phyloP scores from a whole-genome alignment of 208 protist species.

The Crithidia fasciculata region DNA sequence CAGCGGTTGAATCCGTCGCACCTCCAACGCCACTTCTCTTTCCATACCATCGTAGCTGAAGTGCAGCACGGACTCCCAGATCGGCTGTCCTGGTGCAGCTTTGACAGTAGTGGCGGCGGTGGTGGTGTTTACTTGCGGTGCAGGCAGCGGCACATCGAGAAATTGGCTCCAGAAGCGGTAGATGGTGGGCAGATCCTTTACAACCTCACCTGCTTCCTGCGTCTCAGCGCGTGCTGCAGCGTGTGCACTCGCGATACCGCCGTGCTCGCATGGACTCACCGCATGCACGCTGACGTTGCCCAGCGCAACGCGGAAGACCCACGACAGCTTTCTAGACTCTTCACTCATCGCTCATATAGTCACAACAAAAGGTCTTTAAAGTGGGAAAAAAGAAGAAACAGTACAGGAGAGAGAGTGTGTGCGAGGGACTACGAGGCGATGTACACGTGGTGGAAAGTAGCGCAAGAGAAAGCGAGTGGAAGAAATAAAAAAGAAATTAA shows the following conservation, averaged over 20 bases:
- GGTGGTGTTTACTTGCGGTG: too few species aligned
- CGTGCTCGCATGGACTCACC: too few species aligned
- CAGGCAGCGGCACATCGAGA: not conserved
- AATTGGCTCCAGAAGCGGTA: constrained; percentile 5
- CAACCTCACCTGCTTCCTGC: not conserved
- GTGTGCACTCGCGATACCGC: too few species aligned
- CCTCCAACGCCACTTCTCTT: constrained; percentile 24
- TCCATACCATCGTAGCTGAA: constrained; percentile 41
- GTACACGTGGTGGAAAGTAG: too few species aligned
- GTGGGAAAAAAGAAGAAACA: too few species aligned
- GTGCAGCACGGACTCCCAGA: constrained; percentile 15
- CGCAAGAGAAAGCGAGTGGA: not conserved
- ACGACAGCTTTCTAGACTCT: not conserved
- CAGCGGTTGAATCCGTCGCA: constrained; percentile 2
- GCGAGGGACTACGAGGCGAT: too few species aligned
- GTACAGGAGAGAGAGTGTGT: too few species aligned
- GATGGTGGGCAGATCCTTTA: not conserved
- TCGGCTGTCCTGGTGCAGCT: not conserved
- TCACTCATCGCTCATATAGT: too few species aligned
- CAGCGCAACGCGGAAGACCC: constrained; percentile 30
- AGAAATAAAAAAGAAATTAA: constrained; percentile 6
- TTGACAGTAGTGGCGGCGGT: too few species aligned
- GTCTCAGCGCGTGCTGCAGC: too few species aligned
- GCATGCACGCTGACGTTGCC: constrained; percentile 12
- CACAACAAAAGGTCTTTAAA: too few species aligned